Evolutionary conservation across 164 flowering plant species (phyloP), one percentile per base, ranked within the genome.

Genomic region (Stephania yunnanensis): DNA sequence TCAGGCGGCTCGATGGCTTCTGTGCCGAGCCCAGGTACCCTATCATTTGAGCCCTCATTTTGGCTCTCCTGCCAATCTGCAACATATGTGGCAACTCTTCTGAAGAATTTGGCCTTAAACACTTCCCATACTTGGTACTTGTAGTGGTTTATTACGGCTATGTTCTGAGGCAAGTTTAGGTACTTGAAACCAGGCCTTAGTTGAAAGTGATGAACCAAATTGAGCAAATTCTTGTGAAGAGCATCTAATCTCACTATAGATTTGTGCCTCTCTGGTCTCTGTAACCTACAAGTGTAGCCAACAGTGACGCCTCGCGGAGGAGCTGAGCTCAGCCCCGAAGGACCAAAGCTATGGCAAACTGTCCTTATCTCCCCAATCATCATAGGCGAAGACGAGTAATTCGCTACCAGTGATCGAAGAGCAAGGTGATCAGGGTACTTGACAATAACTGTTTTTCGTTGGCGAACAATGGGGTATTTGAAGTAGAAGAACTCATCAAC

Each of bases 21-120:
- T 0, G 94, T 94, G 10, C 98, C 97, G 9, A 94, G 81, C n/a
- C 98, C 98, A 0, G 98, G 98, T 15, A 91, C 96, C 75, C 98
- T 82, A 69, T 94, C 98, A 74, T 88, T 92, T 1, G 98, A 94
- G 48, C 93, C 94, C 66, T 89, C 85, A 70, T 92, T 94, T 68
- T 91, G 92, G 77, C 87, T 86, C 70, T 92, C 87, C 73, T 86
- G 88, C 98, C 98, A 94, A 71, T 94, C 94, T 4, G 85, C 88
- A n/a, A 94, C 98, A 71, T 94, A 94, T 17, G 98, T 92, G 11
- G 96, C 94, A 71, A 92, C 98, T 69, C 97, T 87, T 76, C 96
- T 80, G 75, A 36, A 88, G 77, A 94, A 94, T 86, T 92, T 94
- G 36, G 93, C 87, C 76, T 82, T 89, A 69, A 94, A 94, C 4